Evolutionary conservation across 805 yeast genomes (phyloP), one percentile per base, ranked within the genome.

Genomic region (Candida arabinofermentans): DNA sequence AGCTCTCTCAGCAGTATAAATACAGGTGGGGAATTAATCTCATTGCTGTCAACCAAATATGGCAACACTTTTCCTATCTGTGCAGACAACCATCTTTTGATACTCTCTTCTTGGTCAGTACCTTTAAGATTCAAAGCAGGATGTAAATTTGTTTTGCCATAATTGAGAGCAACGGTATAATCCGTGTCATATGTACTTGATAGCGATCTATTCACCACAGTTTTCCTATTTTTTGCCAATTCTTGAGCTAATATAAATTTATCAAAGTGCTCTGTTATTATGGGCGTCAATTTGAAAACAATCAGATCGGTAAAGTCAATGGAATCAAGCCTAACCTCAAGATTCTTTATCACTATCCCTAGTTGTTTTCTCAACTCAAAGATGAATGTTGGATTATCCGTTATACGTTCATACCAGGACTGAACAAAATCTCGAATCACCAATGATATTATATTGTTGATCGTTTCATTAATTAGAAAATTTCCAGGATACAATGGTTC

Each of bases 201-300:
- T 29, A 54, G 35, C 0, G 55, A 37, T 22, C 55, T 34, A 24
- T 43, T 49, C 13, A 46, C 32, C 13, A 47, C 40, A 0, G 57
- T 40, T 41, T 56, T 51, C 41, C 48, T 57, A 38, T 62, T 57
- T 26, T 55, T 42, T 2, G 66, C 68, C 1, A 54, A 34, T 12
- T 67, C 72, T 24, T 66, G 69, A 0, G 78, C 77, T 26, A 51
- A 49, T 2, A 73, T 63, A 53, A 72, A 86, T 7, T 66, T 64
- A 7, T 67, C 63, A 44, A 83, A 72, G 57, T 89, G 96, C 10
- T 71, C 74, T 1, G 86, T 81, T 1, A 87, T 6, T 1, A 82
- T 51, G 0, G 96, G 96, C 6, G 86, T 41, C 0, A 86, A 27
- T 34, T 71, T 71, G 24, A 77, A 63, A 1, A 86, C 80, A 3